Evolutionary conservation across 1,284 basidiomycete species (phyloP).

Genomic region (Trametes versicolor): DNA sequence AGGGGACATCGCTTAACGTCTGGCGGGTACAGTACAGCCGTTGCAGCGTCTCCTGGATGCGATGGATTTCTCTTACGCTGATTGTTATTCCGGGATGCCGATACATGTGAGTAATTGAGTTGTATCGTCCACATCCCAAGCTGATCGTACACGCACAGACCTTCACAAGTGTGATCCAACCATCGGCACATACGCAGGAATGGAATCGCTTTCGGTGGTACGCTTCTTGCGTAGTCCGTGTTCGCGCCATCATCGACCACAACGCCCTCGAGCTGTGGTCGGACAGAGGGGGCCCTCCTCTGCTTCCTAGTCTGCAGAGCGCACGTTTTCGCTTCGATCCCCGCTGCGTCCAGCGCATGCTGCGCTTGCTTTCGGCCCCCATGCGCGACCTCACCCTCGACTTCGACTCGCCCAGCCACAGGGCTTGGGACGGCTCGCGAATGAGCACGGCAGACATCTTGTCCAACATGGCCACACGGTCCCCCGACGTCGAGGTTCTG

Average conservation of each 20-base stretch:
- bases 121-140: background rate
- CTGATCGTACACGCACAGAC: background rate
- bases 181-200: background rate
- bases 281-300: slow-evolving; percentile 19
- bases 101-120: slow-evolving; percentile 10
- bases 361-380: slow-evolving; percentile 1
- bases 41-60: slow-evolving; percentile 5
- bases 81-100: slow-evolving; percentile 1
- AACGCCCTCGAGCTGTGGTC: slow-evolving; percentile 20
- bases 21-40: background rate
- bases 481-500: slow-evolving; percentile 10
- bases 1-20: slow-evolving; percentile 11
- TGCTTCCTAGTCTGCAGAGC: slow-evolving; percentile 8
- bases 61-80: slow-evolving; percentile 17
- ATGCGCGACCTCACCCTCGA: slow-evolving; percentile 14
- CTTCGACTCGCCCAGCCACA: slow-evolving; percentile 8
- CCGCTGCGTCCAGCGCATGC: slow-evolving; percentile 15
- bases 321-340: slow-evolving; percentile 11
- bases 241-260: slow-evolving; percentile 15
- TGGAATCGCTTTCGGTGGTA: slow-evolving; percentile 23
- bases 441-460: slow-evolving; percentile 7
- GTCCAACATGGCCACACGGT: background rate
- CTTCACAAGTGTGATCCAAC: background rate
- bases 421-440: background rate
- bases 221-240: slow-evolving; percentile 10